Conservation (phyloP, 192 early-diverging fungal genomes). For the Umbelopsis ramanniana region DNA sequence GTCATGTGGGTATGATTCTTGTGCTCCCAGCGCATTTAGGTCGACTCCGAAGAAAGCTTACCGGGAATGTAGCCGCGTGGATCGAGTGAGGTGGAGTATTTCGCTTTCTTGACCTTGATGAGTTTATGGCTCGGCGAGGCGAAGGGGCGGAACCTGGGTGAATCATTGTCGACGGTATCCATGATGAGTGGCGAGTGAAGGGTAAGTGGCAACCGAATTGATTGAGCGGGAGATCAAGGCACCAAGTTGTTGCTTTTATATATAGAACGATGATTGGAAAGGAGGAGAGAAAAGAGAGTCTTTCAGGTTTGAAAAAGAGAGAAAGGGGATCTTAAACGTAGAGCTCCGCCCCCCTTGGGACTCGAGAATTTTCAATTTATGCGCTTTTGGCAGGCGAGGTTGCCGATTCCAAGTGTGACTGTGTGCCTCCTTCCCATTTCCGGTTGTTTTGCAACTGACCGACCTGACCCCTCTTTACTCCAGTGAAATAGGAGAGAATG, state of each 20-base stretch:
- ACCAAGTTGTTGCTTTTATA: not conserved
- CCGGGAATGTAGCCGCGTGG: constrained; percentile 65
- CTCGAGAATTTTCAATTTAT: constrained; percentile 26
- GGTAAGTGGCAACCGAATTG: not conserved
- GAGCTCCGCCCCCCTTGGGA: constrained; percentile 10
- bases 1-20: constrained; percentile 23
- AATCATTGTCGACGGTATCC: constrained; percentile 37
- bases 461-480: constrained; percentile 17
- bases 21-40: constrained; percentile 3
- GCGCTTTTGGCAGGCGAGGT: constrained; percentile 22
- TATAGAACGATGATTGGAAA: not conserved
- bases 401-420: constrained; percentile 14
- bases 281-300: not conserved
- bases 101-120: constrained; percentile 56
- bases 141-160: constrained; percentile 37
- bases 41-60: constrained; percentile 32
- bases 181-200: not conserved
- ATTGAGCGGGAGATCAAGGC: not conserved
- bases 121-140: constrained; percentile 27
- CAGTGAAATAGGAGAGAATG: constrained; percentile 22
- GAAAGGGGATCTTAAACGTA: constrained; percentile 2
- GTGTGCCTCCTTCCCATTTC: constrained; percentile 19
- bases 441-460: constrained; percentile 17
- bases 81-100: constrained; percentile 66
- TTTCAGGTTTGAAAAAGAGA: not conserved